Base-by-base conservation (phyloP, 257 asterid species). In the Lycium ferocissimum region DNA sequence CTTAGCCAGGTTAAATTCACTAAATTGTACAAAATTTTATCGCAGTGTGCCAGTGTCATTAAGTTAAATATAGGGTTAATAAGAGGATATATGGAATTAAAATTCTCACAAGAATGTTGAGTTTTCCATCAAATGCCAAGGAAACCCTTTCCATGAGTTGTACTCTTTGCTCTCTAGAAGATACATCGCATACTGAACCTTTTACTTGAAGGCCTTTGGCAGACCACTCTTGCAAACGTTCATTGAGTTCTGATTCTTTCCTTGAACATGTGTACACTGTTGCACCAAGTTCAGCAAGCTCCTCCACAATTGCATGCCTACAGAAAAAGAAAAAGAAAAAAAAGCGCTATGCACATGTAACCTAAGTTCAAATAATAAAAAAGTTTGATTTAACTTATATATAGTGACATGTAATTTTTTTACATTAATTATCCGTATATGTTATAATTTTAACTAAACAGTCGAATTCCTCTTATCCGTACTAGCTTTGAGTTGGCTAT, bases 301-400 rank as follows among this genome's bases (percentile, higher is more conserved):
- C 97, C 72, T 92, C 96, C 14, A 94, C 93, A 22, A 94, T 88
- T 54, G 95, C 95, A 85, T 86, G 73, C 47, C 97, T 93, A 33
- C 4, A 45, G 18, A 82, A 18, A 86, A 12, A 66, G 69, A 57
- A 4, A 56, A 13, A 51, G 2, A 51, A 51, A 51, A 9, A 51
- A 26, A 26, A 1, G 1, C 0, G 33, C 33, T 12, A 49, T 49
- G 12, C 54, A 9, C 2, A 2, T 49, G 54, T 26, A 26, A 26
- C 33, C 1, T 26, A 26, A 26, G 33, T 26, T 26, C 1, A 26
- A 26, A 26, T 26, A 26, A 26, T 26, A 26, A 26, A 26, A 26
- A 26, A 26, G 33, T 26, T 26, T 26, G 33, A 26, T 26, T 26
- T 26, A 26, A 26, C 33, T 26, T 26, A 26, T 26, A 26, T 26